Percentiles rank a stretch among this genome's conserved stretches.
Conservation (phyloP, 1,284 basidiomycete species). For the Heliocybe sulcata region DNA sequence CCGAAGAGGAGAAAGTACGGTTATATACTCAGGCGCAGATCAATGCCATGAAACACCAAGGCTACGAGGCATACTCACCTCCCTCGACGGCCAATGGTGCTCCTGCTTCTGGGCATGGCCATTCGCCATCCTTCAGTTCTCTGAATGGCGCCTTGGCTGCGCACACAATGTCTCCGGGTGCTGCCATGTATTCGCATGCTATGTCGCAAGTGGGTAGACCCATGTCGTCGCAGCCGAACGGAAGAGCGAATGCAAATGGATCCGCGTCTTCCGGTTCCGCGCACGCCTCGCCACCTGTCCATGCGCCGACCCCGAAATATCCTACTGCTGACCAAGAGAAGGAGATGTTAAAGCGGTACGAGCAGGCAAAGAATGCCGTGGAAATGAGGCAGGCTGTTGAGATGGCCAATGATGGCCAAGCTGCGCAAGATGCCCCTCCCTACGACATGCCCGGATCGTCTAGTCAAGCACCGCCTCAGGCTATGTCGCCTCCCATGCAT, state of each 20-base stretch:
- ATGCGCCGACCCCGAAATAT: constrained; percentile 9
- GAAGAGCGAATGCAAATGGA: background rate
- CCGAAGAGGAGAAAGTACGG: constrained; percentile 66
- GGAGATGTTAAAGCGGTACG: constrained; percentile 56
- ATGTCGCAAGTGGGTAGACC: constrained; percentile 29
- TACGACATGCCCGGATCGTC: constrained; percentile 31
- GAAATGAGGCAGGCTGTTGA: constrained; percentile 37
- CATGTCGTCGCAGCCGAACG: background rate
- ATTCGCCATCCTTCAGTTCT: constrained; percentile 11
- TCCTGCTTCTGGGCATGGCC: constrained; percentile 9
- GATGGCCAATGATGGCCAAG: constrained; percentile 18
- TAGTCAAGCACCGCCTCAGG: constrained; percentile 36
- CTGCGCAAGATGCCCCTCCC: constrained; percentile 15
- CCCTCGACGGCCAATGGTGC: constrained; percentile 1
- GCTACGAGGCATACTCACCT: constrained; percentile 11
- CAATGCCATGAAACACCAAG: constrained; percentile 44
- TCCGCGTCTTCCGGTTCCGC: constrained; percentile 4
- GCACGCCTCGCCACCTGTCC: background rate
- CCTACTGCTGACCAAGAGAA: constrained; percentile 50
- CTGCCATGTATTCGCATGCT: constrained; percentile 36
- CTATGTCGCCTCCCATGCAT: constrained; percentile 7
- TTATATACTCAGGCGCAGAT: constrained; percentile 64
- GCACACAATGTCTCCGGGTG: constrained; percentile 29
- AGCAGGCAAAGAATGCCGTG: constrained; percentile 66
- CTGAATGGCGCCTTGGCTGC: constrained; percentile 1